Evolutionary conservation across 2,329 filamentous ascomycete genomes (phyloP), one percentile per base, ranked within the genome.

Genomic region (Rhinocladiella similis): DNA sequence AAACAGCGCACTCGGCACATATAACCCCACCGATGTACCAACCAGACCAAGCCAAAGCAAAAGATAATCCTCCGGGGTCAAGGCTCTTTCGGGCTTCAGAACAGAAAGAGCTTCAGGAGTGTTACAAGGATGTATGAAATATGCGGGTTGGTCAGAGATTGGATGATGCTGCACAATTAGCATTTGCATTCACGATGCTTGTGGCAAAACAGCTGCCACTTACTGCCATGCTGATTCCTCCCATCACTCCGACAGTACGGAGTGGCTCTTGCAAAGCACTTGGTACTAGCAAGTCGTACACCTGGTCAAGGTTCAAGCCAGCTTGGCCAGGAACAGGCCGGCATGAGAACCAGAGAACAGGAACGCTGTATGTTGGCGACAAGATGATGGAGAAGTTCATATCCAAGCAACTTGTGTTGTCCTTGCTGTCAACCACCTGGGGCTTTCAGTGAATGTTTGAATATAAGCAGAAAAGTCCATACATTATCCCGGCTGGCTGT

Each of bases 61-160:
- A 68, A 97, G 79, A 76, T 97, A 97, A 66, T 86, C 80, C 66
- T 86, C 70, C 5, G 77, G 72, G 16, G 65, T 73, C 43, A 77
- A 62, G n/a, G 67, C 60, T 54, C 64, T 65, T 48, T 67, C 66
- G 13, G 71, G 67, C 65, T 82, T 75, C 66, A 91, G 85, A 50
- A 76, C 78, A 64, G 79, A 78, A 82, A 97, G 89, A 50, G 89
- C 89, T 63, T 93, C 88, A 54, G 88, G 89, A 7, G 94, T 89
- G 70, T 90, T 84, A 74, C 94, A 97, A 20, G 94, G 93, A 75
- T 99, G 94, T 65, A 97, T 82, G 73, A 96, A 97, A 73, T 93
- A 97, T 48, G 85, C 83, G 39, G 91, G 90, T 56, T 86, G 73
- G 63, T 64, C 53, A 64, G 53, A 29, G 61, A 39, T 46, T 39